Percentiles rank a stretch among this genome's conserved stretches.
Conservation (phyloP, 108 stramenopile species). For the Fistulifera solaris region DNA sequence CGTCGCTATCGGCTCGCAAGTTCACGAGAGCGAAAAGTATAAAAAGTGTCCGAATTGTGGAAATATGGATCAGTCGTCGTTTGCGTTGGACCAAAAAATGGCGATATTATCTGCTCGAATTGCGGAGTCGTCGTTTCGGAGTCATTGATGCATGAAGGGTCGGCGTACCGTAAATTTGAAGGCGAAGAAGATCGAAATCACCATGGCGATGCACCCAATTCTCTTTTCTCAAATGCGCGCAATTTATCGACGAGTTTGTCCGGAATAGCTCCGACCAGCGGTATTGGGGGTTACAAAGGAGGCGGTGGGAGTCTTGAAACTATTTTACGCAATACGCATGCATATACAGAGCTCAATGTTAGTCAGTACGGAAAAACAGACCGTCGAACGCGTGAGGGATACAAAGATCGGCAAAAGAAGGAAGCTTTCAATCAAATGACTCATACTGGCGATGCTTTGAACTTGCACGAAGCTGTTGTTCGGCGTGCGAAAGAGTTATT, state of each 20-base stretch:
- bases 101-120: conserved; percentile 71
- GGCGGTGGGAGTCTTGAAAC: conserved; percentile 47
- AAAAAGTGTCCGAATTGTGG: conserved; percentile 76
- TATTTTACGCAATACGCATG: conserved; percentile 69
- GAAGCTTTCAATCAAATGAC: conserved; percentile 68
- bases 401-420: conserved; percentile 87
- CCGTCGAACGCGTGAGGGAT: conserved; percentile 74
- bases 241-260: conserved; percentile 75
- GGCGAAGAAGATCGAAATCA: conserved; percentile 87
- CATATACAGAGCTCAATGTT: conserved; percentile 81
- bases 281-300: conserved; percentile 52
- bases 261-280: conserved; percentile 45
- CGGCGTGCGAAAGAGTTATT: conserved; percentile 81
- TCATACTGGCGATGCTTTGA: conserved; percentile 72
- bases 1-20: conserved; percentile 31
- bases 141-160: conserved; percentile 81
- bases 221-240: conserved; percentile 64
- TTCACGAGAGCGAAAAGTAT: conserved; percentile 42
- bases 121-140: conserved; percentile 81
- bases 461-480: conserved; percentile 76
- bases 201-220: conserved; percentile 81
- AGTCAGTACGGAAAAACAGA: conserved; percentile 81
- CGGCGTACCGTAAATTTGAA: conserved; percentile 81
- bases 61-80: conserved; percentile 72
- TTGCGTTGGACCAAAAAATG: conserved; percentile 79